Conservation (phyloP, 371 early-diverging fungal genomes). For the Mucor racemosus region DNA sequence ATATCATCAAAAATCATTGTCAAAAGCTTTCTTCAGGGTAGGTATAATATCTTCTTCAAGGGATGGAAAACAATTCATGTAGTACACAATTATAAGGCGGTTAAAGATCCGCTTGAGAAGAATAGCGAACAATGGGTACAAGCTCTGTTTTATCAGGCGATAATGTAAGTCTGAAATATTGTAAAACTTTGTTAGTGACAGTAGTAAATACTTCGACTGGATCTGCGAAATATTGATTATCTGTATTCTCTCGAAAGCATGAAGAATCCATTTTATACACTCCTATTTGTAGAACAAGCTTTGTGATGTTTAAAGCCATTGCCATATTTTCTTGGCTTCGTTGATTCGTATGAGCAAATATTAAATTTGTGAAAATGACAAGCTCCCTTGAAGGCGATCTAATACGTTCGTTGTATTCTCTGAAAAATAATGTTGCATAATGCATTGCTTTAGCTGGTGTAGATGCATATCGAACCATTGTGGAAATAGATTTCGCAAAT, state of each 20-base stretch:
- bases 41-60: background rate
- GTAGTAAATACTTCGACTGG: background rate
- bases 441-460: slow-evolving; percentile 10
- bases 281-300: slow-evolving; percentile 1
- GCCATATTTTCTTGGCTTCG: background rate
- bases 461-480: slow-evolving; percentile 27
- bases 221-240: background rate
- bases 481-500: background rate
- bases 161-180: background rate
- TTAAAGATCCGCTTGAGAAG: background rate
- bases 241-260: background rate
- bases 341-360: background rate
- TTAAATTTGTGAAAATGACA: slow-evolving; percentile 23
- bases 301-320: background rate
- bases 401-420: slow-evolving; percentile 8
- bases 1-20: background rate
- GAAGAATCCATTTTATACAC: background rate
- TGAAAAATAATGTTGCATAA: slow-evolving; percentile 11
- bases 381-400: slow-evolving; percentile 11
- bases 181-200: background rate
- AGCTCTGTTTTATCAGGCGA: background rate
- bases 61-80: background rate
- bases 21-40: background rate
- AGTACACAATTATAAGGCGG: background rate
- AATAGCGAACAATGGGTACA: background rate